A percentile compares a stretch with the other conserved stretches of the same genome.
Conservation (phyloP, 1,284 basidiomycete species). For the Cryptococcus neoformans region DNA sequence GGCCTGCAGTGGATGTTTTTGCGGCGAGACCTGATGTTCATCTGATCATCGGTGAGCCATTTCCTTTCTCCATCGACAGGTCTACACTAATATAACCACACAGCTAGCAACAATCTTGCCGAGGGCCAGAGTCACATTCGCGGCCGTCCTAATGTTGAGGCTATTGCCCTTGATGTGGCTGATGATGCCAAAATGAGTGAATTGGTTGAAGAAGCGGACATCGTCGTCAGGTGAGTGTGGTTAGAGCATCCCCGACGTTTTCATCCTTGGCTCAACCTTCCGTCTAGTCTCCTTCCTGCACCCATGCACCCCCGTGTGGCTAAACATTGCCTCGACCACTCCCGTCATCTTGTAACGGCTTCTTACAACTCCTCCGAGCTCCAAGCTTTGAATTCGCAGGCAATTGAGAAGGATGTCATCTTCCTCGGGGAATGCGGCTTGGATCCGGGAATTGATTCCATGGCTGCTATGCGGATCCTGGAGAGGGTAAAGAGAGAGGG, state of each 20-base stretch:
- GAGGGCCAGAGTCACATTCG: conserved; percentile 61
- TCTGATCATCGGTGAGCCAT: conserved; percentile 65
- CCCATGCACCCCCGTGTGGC: conserved; percentile 74
- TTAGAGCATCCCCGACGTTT: neutral
- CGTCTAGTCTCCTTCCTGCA: conserved; percentile 69
- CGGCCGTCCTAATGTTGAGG: conserved; percentile 59
- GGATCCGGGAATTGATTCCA: conserved; percentile 93
- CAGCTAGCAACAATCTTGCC: conserved; percentile 67
- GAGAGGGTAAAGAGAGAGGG: conserved; percentile 58
- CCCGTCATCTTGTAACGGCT: conserved; percentile 83
- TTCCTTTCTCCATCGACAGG: too few species aligned
- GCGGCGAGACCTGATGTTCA: conserved; percentile 59
- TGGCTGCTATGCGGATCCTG: conserved; percentile 75
- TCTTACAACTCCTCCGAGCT: conserved; percentile 87
- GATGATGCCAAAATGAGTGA: conserved; percentile 55
- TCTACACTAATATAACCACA: neutral
- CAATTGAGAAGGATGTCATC: conserved; percentile 64
- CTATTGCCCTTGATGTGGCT: conserved; percentile 62
- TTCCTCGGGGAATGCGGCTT: conserved; percentile 91
- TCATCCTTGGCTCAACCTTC: neutral
- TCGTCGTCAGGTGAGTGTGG: conserved; percentile 62
- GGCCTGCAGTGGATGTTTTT: conserved; percentile 74
- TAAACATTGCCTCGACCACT: conserved; percentile 67
- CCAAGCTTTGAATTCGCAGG: conserved; percentile 63
- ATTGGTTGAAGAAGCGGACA: conserved; percentile 60